phyloP scores from a whole-genome alignment of 306 rosid genomes.

The Cucurbita pepo region DNA sequence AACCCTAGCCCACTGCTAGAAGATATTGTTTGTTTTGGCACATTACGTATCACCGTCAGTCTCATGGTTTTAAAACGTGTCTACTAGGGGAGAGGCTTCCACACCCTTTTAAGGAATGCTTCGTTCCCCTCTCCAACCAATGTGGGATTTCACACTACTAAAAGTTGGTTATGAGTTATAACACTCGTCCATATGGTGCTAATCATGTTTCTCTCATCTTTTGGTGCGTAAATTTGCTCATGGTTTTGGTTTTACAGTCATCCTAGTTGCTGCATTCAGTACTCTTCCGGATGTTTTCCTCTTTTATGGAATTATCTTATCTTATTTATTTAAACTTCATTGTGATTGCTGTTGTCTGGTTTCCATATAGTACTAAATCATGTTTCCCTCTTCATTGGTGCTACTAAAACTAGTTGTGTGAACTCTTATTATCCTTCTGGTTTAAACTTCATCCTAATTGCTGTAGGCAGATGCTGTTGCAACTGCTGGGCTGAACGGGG shows the following conservation, averaged over 20 bases:
- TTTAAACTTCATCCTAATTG: conserved; percentile 4
- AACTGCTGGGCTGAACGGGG: conserved; percentile 32
- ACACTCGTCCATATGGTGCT: background rate
- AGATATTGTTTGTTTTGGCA: no score
- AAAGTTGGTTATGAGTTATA: background rate
- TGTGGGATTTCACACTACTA: background rate
- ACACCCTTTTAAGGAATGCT: no score
- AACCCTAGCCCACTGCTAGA: no score
- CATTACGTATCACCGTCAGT: no score
- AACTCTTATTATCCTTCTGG: background rate
- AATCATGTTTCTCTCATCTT: background rate
- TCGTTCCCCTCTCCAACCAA: no score
- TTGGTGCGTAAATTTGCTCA: background rate
- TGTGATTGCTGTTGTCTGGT: conserved; percentile 29
- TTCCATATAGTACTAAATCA: background rate
- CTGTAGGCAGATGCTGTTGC: conserved; percentile 36
- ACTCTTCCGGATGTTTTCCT: background rate
- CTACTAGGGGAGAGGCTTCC: no score
- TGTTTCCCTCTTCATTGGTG: background rate
- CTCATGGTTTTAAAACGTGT: no score
- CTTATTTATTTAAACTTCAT: background rate
- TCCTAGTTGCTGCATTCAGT: conserved; percentile 25
- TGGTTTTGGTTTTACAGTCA: background rate
- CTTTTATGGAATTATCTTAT: background rate
- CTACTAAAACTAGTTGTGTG: background rate